A percentile compares a stretch with the other conserved stretches of the same genome.
Evolutionary conservation across 2,329 filamentous ascomycete genomes (phyloP).

Genomic region (Epichloe brachyelytri): DNA sequence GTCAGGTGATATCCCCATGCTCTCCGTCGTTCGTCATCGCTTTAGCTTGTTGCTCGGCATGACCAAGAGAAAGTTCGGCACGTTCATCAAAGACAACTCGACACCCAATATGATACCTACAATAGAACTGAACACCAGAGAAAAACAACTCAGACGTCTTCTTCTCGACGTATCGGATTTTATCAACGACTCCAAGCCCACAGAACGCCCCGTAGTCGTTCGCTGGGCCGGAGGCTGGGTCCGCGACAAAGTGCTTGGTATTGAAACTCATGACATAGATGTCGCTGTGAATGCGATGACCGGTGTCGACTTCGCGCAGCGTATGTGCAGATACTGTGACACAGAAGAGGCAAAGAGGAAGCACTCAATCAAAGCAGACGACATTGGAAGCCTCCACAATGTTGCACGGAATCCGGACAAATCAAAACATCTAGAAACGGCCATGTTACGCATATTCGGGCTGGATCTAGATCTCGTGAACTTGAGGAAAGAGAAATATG

Average conservation of each 20-base stretch:
- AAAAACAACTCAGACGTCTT: conserved; percentile 59
- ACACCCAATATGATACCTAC: conserved; percentile 10
- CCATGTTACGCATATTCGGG: conserved; percentile 7
- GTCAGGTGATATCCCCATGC: background rate
- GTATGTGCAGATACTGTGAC: conserved; percentile 56
- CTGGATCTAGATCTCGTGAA: conserved; percentile 66
- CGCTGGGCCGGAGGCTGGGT: conserved; percentile 84
- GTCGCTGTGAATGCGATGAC: conserved; percentile 80
- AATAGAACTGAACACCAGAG: conserved; percentile 51
- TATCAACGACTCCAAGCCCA: conserved; percentile 32
- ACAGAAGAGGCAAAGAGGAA: background rate
- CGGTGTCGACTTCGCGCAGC: conserved; percentile 59
- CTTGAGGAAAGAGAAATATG: conserved; percentile 80
- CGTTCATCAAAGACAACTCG: conserved; percentile 12
- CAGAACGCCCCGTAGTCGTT: conserved; percentile 46
- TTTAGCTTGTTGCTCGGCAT: conserved; percentile 1
- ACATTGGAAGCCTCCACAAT: conserved; percentile 6
- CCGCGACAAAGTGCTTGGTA: conserved; percentile 65
- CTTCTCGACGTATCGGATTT: conserved; percentile 70
- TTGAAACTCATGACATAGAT: conserved; percentile 69
- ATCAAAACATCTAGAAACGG: conserved; percentile 10
- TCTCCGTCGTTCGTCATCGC: background rate
- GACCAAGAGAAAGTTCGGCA: conserved; percentile 3
- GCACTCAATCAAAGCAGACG: conserved; percentile 2
- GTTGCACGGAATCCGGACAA: conserved; percentile 8